Conservation (phyloP, 2,329 filamentous ascomycete species). For the Chrysosporium queenslandicum region DNA sequence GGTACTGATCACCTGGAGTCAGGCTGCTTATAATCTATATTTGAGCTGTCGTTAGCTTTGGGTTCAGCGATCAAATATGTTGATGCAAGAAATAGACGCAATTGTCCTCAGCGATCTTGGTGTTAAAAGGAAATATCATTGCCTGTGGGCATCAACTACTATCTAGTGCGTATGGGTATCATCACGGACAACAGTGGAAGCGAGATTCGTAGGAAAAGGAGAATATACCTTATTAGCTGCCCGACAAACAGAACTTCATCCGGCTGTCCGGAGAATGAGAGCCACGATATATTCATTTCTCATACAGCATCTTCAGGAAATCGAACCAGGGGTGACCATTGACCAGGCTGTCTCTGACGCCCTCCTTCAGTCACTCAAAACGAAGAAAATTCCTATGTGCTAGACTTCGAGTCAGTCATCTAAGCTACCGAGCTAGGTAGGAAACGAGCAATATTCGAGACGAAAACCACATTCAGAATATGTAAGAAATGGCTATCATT, state of each 20-base stretch:
- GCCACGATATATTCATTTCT: no score
- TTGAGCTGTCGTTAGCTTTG: conserved; percentile 2
- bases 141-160: conserved; percentile 53
- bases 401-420: conserved; percentile 3
- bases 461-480: conserved; percentile 63
- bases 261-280: no score
- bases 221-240: conserved; percentile 11
- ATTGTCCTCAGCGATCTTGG: conserved; percentile 58
- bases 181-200: conserved; percentile 45
- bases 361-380: background rate
- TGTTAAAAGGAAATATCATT: conserved; percentile 50
- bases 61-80: background rate
- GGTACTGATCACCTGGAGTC: no score
- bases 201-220: background rate
- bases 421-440: background rate
- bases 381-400: background rate
- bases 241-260: no score
- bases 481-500: conserved; percentile 96
- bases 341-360: background rate
- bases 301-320: no score
- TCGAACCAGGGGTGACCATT: no score
- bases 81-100: conserved; percentile 13
- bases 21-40: background rate
- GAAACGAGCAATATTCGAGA: background rate
- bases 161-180: conserved; percentile 57